Base-by-base conservation (phyloP, 305 asterid species). In the Fraxinus baroniana region DNA sequence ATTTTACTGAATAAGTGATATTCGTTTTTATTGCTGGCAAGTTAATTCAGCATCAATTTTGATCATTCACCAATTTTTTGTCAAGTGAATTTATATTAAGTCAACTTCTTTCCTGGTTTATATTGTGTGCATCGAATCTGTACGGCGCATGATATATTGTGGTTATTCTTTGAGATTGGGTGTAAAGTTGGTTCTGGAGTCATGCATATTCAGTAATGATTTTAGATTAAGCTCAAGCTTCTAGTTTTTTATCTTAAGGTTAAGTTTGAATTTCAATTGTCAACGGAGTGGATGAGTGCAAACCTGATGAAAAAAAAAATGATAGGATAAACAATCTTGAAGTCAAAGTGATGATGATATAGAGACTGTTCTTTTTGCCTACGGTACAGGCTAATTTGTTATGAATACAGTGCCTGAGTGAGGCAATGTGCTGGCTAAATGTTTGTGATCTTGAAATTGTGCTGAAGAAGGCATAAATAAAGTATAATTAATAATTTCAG, bases 21-120 rank as follows among this genome's bases (percentile, higher is more conserved):
- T 81, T 77, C 5, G 7, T 73, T 52, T 1, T 60, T 77, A 44
- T 46, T 35, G 46, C 32, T 52, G 76, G 8, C 62, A 9, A 76
- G 46, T 79, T 78, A 72, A 39, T 82, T 71, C 68, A 75, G 35
- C 36, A 64, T 80, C 79, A 20, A 78, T 70, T 70, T 78, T 30
- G 79, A 84, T 80, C 81, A 3, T 22, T 57, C 60, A 46, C 79
- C 33, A 20, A 70, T 30, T 7, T 80, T 44, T 62, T 55, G 76
- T 24, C 15, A 26, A 55, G 32, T 68, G 36, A 68, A 68, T 68
- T 68, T 68, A 26, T 66, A 17, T 68, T 26, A 57, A 18, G 28
- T 57, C 26, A 17, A 57, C 20, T 13, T 26, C 20, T 30, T 8
- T 24, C 30, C 26, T 64, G 15, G 72, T 24, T 22, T 24, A 24